Evolutionary conservation across 148 eudicot genomes (phyloP).

Genomic region (Chenopodium album): DNA sequence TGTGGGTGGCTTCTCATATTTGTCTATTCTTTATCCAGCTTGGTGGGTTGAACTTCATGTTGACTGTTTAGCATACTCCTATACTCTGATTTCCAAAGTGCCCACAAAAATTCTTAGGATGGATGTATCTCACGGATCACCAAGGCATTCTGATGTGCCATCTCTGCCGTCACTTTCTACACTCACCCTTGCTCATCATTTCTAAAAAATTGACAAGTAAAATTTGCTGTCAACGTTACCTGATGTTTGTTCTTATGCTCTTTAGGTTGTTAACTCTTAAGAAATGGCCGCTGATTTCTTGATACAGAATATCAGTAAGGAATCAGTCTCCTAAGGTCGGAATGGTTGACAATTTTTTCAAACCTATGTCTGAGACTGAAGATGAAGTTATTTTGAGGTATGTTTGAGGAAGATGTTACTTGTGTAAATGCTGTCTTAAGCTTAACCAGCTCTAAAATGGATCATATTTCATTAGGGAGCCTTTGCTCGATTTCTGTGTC

Average conservation of each 20-base stretch:
- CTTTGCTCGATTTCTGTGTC: slow-evolving; percentile 55
- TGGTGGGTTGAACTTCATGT: slow-evolving; percentile 69
- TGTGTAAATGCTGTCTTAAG: not conserved
- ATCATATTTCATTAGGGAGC: slow-evolving; percentile 46
- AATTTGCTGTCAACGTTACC: not conserved
- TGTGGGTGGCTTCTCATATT: not conserved
- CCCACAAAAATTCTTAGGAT: slow-evolving; percentile 73
- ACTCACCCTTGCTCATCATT: too few relatives aligned
- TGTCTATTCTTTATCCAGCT: slow-evolving; percentile 40
- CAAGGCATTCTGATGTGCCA: slow-evolving; percentile 71
- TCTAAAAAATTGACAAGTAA: not conserved
- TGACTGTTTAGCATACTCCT: slow-evolving; percentile 51
- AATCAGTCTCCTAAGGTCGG: slow-evolving; percentile 72
- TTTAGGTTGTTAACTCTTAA: slow-evolving; percentile 73
- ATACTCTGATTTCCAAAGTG: slow-evolving; percentile 60
- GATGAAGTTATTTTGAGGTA: slow-evolving; percentile 75
- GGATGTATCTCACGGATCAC: slow-evolving; percentile 78
- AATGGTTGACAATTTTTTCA: slow-evolving; percentile 66
- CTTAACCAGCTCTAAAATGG: too few relatives aligned
- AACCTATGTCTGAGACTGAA: slow-evolving; percentile 56
- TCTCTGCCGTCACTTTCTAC: slow-evolving; percentile 57
- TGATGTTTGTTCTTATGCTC: not conserved
- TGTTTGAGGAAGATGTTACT: not conserved
- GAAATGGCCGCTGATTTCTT: slow-evolving; percentile 70
- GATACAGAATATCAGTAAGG: slow-evolving; percentile 63